Evolutionary conservation across 306 rosid species (phyloP).

Genomic region (Leucaena leucocephala): DNA sequence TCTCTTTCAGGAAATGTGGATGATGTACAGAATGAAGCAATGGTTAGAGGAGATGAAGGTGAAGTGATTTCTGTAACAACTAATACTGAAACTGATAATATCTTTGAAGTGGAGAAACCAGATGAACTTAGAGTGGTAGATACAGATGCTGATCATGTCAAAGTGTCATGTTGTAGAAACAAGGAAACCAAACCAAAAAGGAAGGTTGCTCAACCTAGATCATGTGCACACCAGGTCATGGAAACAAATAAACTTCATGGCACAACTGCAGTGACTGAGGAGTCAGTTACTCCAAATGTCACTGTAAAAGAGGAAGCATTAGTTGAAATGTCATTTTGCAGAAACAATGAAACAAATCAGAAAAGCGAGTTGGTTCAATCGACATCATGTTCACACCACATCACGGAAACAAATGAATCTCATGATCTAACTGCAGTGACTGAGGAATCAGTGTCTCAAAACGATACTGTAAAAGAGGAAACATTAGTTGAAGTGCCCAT

Average conservation of each 20-base stretch:
- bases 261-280: conserved; percentile 39
- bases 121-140: conserved; percentile 35
- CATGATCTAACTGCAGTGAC: conserved; percentile 33
- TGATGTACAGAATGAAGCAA: conserved; percentile 38
- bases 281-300: conserved; percentile 38
- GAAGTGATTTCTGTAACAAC: conserved; percentile 31
- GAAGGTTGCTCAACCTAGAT: conserved; percentile 36
- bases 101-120: conserved; percentile 17
- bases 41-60: conserved; percentile 41
- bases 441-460: conserved; percentile 35
- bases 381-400: conserved; percentile 38
- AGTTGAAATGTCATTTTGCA: conserved; percentile 30
- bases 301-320: conserved; percentile 44
- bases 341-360: conserved; percentile 40
- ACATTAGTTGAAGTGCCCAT: not conserved
- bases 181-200: conserved; percentile 41
- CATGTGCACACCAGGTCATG: conserved; percentile 38
- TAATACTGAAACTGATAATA: conserved; percentile 28
- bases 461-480: not conserved
- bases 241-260: conserved; percentile 39
- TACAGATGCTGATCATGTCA: conserved; percentile 4
- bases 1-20: conserved; percentile 44
- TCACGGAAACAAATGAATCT: conserved; percentile 35
- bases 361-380: conserved; percentile 22
- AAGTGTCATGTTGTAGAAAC: conserved; percentile 40